Base-by-base conservation (phyloP, 2,329 filamentous ascomycete genomes). In the Aspergillus sp. region DNA sequence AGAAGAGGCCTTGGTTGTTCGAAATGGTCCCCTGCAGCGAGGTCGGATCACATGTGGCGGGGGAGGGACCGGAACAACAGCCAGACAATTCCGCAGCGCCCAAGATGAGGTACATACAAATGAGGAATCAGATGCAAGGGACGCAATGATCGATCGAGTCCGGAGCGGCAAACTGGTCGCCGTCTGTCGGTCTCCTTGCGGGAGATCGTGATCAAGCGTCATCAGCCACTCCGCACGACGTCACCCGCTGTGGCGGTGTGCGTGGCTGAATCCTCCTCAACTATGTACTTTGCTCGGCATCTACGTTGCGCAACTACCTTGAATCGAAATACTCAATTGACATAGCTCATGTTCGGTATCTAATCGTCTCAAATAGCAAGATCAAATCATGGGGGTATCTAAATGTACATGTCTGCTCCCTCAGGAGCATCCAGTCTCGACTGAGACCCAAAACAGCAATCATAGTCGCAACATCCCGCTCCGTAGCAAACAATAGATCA, bases 311-410 rank as follows among this genome's bases (percentile, higher is more conserved):
- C 25, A 29, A 29, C 25, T 10, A 29, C 25, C 6, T 25, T 25
- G 23, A 25, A 25, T 9, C 7, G 10, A 25, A 2, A 9, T 7
- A 7, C 23, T 29, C 25, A 29, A 29, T 11, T 7, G 25, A 29
- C 25, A 29, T 29, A 29, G 25, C 25, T 29, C 25, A 29, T 29
- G 25, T 29, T 29, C 25, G 25, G 25, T 29, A 29, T 29, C 25
- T 29, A 29, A 29, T 29, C 25, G 7, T 29, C 9, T 11, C 40
- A 42, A 42, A 42, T 42, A 17, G 19, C 34, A 42, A 42, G 17
- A 16, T 19, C 40, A 42, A 52, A 59, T 58, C 53, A 63, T 60
- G 56, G 66, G 25, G 66, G 66, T 69, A 69, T 69, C 66, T 69
- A 67, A 65, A 60, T 60, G 55, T 65, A 67, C 62, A 66, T 52